Percentiles rank a stretch among this genome's conserved stretches.
These are phyloP conservation scores for Hericium coralloides DNA, from an alignment of 768 basidiomycete genomes.

Conservation along the genomic window DNA sequence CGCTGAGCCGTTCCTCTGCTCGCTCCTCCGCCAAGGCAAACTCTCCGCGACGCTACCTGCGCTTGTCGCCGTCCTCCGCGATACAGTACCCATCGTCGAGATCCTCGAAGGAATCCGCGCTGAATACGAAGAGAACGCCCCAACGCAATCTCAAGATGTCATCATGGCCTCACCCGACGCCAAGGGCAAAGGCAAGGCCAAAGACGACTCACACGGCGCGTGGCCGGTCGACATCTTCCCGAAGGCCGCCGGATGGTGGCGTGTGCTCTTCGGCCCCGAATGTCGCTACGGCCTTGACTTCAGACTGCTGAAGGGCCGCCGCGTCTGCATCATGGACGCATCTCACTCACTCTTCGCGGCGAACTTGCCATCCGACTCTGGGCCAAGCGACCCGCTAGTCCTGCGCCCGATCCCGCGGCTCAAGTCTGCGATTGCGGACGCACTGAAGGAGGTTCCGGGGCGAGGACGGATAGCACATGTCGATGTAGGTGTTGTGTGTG, in stretches of 20 bases:
- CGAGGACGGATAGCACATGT: conserved; percentile 10
- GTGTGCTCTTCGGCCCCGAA: conserved; percentile 38
- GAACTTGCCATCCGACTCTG: background rate
- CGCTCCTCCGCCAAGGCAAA: conserved; percentile 59
- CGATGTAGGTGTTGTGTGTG: conserved; percentile 14
- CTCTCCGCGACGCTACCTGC: conserved; percentile 57
- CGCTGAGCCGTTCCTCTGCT: conserved; percentile 66
- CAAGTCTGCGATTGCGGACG: conserved; percentile 1
- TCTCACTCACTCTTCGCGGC: conserved; percentile 47
- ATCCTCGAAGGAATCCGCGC: conserved; percentile 52
- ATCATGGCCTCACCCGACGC: background rate
- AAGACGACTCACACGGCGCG: background rate
- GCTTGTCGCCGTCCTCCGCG: conserved; percentile 59
- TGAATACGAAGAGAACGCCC: conserved; percentile 6
- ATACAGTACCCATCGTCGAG: conserved; percentile 69
- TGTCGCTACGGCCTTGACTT: conserved; percentile 71
- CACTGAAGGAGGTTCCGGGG: conserved; percentile 8
- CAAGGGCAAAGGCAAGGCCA: conserved; percentile 15
- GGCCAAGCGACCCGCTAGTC: background rate
- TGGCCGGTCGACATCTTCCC: conserved; percentile 55
- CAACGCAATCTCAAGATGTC: background rate
- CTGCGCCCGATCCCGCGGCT: conserved; percentile 14
- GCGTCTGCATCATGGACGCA: conserved; percentile 67
- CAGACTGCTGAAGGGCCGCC: conserved; percentile 58
- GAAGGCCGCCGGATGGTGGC: conserved; percentile 78